Conservation (phyloP, 192 early-diverging fungal species). For the Coemansia sp. region DNA sequence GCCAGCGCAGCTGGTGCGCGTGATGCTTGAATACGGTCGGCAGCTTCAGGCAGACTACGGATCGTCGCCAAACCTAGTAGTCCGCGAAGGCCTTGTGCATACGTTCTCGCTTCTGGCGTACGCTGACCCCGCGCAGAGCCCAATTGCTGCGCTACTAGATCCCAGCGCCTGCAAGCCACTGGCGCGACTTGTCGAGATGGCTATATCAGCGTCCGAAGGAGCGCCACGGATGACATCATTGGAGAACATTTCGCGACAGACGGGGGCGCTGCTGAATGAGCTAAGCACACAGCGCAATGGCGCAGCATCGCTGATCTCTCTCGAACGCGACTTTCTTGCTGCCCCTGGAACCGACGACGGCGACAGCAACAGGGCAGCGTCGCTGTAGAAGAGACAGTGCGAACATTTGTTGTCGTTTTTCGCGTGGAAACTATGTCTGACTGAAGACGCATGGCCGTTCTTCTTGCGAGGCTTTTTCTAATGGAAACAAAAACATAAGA, state of each 20-base stretch:
- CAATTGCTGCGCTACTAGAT: slow-evolving; percentile 57
- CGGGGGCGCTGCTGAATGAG: slow-evolving; percentile 40
- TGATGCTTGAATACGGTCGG: slow-evolving; percentile 55
- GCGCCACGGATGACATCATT: slow-evolving; percentile 59
- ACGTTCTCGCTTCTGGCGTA: slow-evolving; percentile 75
- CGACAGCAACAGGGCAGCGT: not conserved
- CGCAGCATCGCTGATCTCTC: slow-evolving; percentile 45
- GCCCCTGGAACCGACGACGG: not conserved
- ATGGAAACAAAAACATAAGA: no score
- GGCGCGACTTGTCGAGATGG: slow-evolving; percentile 66
- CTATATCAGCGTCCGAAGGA: slow-evolving; percentile 63
- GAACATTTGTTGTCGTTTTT: no score
- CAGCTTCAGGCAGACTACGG: slow-evolving; percentile 60
- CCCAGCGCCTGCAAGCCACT: slow-evolving; percentile 57
- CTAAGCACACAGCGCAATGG: slow-evolving; percentile 40
- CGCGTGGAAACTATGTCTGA: no score
- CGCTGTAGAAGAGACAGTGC: no score
- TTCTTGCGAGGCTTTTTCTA: no score
- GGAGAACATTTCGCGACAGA: slow-evolving; percentile 53
- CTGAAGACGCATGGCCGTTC: no score
- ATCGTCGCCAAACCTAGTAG: slow-evolving; percentile 33
- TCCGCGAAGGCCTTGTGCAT: slow-evolving; percentile 57
- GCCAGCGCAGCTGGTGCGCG: slow-evolving; percentile 38
- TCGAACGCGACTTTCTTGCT: slow-evolving; percentile 43
- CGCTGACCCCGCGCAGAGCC: slow-evolving; percentile 57